phyloP scores from a whole-genome alignment of 2,329 filamentous ascomycete species.

The Phoma sp. region DNA sequence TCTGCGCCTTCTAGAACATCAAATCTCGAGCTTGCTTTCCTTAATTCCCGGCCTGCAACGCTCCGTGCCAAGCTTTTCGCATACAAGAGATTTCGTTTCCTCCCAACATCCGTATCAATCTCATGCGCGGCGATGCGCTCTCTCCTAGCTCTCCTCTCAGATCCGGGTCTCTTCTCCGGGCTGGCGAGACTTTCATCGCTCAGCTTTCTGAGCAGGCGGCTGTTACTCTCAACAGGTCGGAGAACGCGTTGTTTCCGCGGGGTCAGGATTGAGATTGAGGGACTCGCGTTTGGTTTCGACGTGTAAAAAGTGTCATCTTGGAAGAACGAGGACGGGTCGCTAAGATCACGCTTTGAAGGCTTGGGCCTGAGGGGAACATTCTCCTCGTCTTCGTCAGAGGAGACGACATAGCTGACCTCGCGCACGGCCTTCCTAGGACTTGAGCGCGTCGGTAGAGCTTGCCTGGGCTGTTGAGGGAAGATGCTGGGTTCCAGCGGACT shows the following conservation, averaged over 20 bases:
- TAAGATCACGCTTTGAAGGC: conserved; percentile 31
- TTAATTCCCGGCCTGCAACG: conserved; percentile 29
- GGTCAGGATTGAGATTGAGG: conserved; percentile 18
- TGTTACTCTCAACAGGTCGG: conserved; percentile 43
- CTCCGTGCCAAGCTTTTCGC: conserved; percentile 40
- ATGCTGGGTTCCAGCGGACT: conserved; percentile 32
- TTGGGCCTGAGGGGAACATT: conserved; percentile 35
- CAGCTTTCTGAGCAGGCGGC: conserved; percentile 34
- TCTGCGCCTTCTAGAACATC: conserved; percentile 21
- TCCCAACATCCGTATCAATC: conserved; percentile 23
- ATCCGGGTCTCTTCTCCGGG: conserved; percentile 32
- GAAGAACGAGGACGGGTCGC: conserved; percentile 31
- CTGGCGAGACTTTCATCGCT: conserved; percentile 39
- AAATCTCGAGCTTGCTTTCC: conserved; percentile 21
- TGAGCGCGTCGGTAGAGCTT: conserved; percentile 28
- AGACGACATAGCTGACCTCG: conserved; percentile 31
- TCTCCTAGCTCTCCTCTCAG: conserved; percentile 25
- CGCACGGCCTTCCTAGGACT: conserved; percentile 38
- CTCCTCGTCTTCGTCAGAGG: conserved; percentile 35
- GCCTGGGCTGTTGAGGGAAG: conserved; percentile 24
- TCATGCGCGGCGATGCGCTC: conserved; percentile 22
- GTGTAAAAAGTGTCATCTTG: conserved; percentile 32
- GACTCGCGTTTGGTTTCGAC: conserved; percentile 22
- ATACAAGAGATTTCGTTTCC: conserved; percentile 28
- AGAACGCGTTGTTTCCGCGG: conserved; percentile 43